phyloP scores from a whole-genome alignment of 2,329 filamentous ascomycete genomes.

The Neofusicoccum umdonicola region DNA sequence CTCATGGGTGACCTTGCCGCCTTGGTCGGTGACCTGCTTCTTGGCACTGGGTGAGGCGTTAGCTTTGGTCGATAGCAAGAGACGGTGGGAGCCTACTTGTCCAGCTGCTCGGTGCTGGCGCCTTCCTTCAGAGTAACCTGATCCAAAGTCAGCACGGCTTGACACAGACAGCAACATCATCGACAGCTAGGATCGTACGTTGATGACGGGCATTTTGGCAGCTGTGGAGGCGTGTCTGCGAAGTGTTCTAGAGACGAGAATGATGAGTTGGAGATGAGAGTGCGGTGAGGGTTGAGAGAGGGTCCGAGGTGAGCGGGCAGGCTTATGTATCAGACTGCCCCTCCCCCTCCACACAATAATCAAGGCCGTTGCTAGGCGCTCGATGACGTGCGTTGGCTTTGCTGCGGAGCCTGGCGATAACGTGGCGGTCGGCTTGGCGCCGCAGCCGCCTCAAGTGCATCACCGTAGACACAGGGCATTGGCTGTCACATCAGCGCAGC shows the following conservation, averaged over 20 bases:
- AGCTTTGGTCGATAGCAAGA: neutral
- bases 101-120: slow-evolving; percentile 64
- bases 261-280: neutral
- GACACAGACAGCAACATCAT: neutral
- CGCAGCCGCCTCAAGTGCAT: slow-evolving; percentile 1
- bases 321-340: slow-evolving; percentile 17
- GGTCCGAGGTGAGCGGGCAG: slow-evolving; percentile 2
- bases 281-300: neutral
- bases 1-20: slow-evolving; percentile 78
- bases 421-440: slow-evolving; percentile 18
- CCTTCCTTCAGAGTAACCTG: slow-evolving; percentile 79
- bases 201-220: slow-evolving; percentile 36
- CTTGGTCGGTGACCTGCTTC: slow-evolving; percentile 69
- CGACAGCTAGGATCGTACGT: slow-evolving; percentile 25
- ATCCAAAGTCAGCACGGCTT: slow-evolving; percentile 19
- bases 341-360: slow-evolving; percentile 16
- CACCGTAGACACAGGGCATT: neutral
- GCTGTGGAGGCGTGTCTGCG: neutral
- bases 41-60: slow-evolving; percentile 61
- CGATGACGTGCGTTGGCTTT: slow-evolving; percentile 20
- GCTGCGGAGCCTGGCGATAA: slow-evolving; percentile 15
- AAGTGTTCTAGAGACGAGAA: slow-evolving; percentile 11
- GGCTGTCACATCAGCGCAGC: neutral
- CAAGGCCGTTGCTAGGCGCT: slow-evolving; percentile 16
- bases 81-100: slow-evolving; percentile 53